Evolutionary conservation across 257 asterid genomes (phyloP), one percentile per base, ranked within the genome.

Genomic region (Thymus mandschuricus): DNA sequence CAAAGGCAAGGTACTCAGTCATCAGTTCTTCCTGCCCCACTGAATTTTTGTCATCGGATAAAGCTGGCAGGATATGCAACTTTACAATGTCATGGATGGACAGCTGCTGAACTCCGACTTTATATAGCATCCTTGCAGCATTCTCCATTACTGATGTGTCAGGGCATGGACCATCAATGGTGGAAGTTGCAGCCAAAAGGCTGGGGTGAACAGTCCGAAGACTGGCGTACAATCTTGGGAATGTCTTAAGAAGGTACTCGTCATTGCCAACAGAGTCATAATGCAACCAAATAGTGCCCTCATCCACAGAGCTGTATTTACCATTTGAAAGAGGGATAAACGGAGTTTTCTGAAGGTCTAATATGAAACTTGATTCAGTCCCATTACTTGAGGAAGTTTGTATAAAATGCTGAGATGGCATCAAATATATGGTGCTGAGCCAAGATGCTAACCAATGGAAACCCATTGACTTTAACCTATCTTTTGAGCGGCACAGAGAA

Each of bases 311-410:
- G 79, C 89, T 75, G 81, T 83, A 84, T 73, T 66, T 86, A 48
- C 97, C 96, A 86, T 87, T 85, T 29, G 90, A 85, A 76, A 95
- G 97, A 51, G 99, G 99, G 74, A 95, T 85, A 77, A 92, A 91
- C 44, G 89, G 91, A 66, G 72, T 76, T 80, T 83, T 92, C 80
- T 43, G 82, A 69, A 95, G 95, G 52, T 70, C 72, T 59, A n/a
- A 35, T 41, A 84, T 83, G 77, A 86, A 66, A 76, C 86, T 89
- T 8, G 84, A 80, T 70, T 83, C 96, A 69, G 72, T 21, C 72
- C 72, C 84, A 68, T 46, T 79, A 71, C 70, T 70, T 30, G 73
- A 59, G 35, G 85, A 77, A 74, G 76, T 75, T 70, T 81, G 84
- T 66, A 68, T 43, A 30, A 64, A 54, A 56, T 66, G 65, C 70